Conservation (phyloP, 345 rosid species). For the Rubroshorea leprosula region DNA sequence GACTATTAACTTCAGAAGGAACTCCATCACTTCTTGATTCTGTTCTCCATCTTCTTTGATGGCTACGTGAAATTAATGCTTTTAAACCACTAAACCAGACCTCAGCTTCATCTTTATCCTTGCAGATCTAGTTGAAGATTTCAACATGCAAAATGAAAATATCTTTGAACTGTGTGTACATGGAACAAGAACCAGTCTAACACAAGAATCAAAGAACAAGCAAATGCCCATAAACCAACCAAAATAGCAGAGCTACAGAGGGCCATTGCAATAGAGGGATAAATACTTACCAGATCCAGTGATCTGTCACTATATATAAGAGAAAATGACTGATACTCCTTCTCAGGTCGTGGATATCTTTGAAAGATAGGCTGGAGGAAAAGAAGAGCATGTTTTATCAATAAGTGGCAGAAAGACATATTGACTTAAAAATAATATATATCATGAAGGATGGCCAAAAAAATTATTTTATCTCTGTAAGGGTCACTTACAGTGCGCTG, state of each 20-base stretch:
- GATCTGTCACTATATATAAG: conserved; percentile 93
- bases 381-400: conserved; percentile 20
- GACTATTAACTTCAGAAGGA: conserved; percentile 79
- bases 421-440: conserved; percentile 1
- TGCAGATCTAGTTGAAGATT: conserved; percentile 50
- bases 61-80: conserved; percentile 61
- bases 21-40: conserved; percentile 75
- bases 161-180: conserved; percentile 2
- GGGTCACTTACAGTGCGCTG: conserved; percentile 90
- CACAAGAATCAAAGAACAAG: conserved; percentile 14
- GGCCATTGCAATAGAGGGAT: conserved; percentile 1
- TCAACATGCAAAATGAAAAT: conserved; percentile 5
- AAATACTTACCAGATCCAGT: conserved; percentile 75
- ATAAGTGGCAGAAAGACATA: conserved; percentile 14
- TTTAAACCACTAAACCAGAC: conserved; percentile 80
- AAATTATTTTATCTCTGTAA: conserved; percentile 11
- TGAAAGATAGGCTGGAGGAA: conserved; percentile 87
- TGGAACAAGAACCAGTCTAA: background rate
- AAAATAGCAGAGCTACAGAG: conserved; percentile 11
- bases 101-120: conserved; percentile 84
- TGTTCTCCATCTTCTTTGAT: conserved; percentile 53
- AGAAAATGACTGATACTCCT: conserved; percentile 98
- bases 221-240: background rate
- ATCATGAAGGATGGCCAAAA: conserved; percentile 2
- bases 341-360: conserved; percentile 97